Evolutionary conservation across 2,329 filamentous ascomycete species (phyloP).

Genomic region (Metarhizium robertsii): DNA sequence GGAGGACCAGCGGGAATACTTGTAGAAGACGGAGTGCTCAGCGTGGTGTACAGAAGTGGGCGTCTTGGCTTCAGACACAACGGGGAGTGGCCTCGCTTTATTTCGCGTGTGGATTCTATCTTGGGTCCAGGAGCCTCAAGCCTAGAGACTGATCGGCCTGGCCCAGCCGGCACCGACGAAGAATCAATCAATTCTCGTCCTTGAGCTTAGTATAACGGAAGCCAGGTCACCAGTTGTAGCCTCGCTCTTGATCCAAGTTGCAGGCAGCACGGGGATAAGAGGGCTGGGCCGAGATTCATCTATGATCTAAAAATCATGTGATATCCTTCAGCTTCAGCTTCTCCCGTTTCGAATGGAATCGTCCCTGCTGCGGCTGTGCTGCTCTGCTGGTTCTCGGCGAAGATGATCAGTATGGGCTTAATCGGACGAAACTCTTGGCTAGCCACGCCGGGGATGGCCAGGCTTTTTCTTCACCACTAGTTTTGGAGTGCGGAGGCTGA

Average conservation of each 20-base stretch:
- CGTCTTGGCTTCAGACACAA: not conserved
- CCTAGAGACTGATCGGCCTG: not conserved
- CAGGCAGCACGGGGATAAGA: not conserved
- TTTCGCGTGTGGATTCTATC: not conserved
- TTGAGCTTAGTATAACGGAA: not conserved
- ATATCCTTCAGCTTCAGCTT: not conserved
- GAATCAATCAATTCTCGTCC: not conserved
- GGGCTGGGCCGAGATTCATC: not conserved
- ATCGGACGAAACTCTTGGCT: not conserved
- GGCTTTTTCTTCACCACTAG: not conserved
- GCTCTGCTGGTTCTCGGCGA: not conserved
- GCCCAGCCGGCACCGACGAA: too few relatives aligned
- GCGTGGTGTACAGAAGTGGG: too few relatives aligned
- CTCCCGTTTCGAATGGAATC: not conserved
- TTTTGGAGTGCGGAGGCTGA: too few relatives aligned
- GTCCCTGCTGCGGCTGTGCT: not conserved
- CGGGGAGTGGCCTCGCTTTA: not conserved
- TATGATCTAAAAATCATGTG: not conserved
- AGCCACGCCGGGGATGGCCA: not conserved
- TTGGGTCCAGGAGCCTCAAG: not conserved
- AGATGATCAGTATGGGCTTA: not conserved
- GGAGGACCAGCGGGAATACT: not conserved
- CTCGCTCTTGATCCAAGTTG: not conserved
- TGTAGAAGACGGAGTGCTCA: not conserved
- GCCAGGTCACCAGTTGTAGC: not conserved